Percentiles rank a stretch among this genome's conserved stretches.
Evolutionary conservation across 192 early-diverging fungal genomes (phyloP).

Genomic region (Chytriomyces hyalinus): DNA sequence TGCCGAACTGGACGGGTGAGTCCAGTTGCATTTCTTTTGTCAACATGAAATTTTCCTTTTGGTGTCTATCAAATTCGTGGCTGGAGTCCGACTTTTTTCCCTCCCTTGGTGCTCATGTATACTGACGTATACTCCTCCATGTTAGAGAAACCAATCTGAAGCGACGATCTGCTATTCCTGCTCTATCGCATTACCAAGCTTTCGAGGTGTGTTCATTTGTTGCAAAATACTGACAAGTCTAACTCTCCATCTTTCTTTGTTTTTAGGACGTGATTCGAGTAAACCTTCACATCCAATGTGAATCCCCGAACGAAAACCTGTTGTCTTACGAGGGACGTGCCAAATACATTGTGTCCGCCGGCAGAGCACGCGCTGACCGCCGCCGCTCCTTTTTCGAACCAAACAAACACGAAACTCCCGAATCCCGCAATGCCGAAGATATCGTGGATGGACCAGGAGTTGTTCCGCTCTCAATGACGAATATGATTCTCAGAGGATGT

Average conservation of each 20-base stretch:
- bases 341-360: conserved; percentile 18
- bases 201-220: conserved; percentile 36
- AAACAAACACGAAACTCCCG: conserved; percentile 17
- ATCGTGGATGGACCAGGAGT: conserved; percentile 22
- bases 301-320: conserved; percentile 60
- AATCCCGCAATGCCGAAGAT: conserved; percentile 3
- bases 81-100: too few species aligned
- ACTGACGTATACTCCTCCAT: too few species aligned
- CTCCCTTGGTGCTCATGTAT: too few species aligned
- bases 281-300: conserved; percentile 53
- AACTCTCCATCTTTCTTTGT: background rate
- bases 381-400: conserved; percentile 13
- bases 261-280: conserved; percentile 22
- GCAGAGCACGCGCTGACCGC: conserved; percentile 8
- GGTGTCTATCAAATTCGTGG: too few species aligned
- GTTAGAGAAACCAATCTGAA: conserved; percentile 64
- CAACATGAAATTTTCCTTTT: background rate
- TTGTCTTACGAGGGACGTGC: conserved; percentile 54
- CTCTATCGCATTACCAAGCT: conserved; percentile 32
- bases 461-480: conserved; percentile 56
- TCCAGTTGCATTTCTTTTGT: conserved; percentile 52
- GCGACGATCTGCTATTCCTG: conserved; percentile 46
- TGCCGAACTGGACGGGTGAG: conserved; percentile 69
- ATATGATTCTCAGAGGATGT: conserved; percentile 85
- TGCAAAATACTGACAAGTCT: background rate